Evolutionary conservation across 2,329 filamentous ascomycete species (phyloP), one percentile per base, ranked within the genome.

Genomic region (Bipolaris sorokiniana): DNA sequence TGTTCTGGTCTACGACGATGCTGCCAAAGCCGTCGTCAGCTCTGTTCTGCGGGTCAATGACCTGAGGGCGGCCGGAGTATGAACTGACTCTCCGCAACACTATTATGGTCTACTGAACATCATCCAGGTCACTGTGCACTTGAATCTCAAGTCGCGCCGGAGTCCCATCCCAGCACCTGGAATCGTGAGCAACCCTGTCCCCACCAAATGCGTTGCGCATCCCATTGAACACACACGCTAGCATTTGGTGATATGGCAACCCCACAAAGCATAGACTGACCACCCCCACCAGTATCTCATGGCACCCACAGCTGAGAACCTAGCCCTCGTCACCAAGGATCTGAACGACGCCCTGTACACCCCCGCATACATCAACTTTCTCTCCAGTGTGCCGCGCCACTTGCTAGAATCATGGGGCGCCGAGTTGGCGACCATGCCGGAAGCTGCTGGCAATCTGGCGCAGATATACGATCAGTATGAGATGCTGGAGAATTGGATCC

Each of bases 31-130:
- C 84, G 91, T 99, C 57, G 97, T 99, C 71, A 97, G 92, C 80
- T 97, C 93, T 71, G 93, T 99, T 2, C 82, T 99, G 63, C 86
- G 93, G 57, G 95, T 99, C 62, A 97, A 92, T 72, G 95, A 99
- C 78, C 81, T 99, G 73, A 85, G 96, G 62, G 86, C 90, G 59
- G 92, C 95, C 86, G 95, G 96, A n/a, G 90, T 69, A 68, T 22
- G 47, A 7, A 49, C 15, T 18, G 40, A 23, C 49, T 34, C 42
- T 45, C 51, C 3, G 2, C 33, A 22, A 9, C 36, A 36, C 37
- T 31, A 13, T 47, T 40, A 18, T 18, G 44, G 41, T 18, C 47
- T 63, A 56, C 67, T 98, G 51, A 98, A 92, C 37, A 95, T 97
- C 92, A 52, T 46, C 55, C 53, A 71, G 66, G 58, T 71, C 58